Evolutionary conservation across 1,284 basidiomycete species (phyloP).

Genomic region (Fomitopsis betulina): DNA sequence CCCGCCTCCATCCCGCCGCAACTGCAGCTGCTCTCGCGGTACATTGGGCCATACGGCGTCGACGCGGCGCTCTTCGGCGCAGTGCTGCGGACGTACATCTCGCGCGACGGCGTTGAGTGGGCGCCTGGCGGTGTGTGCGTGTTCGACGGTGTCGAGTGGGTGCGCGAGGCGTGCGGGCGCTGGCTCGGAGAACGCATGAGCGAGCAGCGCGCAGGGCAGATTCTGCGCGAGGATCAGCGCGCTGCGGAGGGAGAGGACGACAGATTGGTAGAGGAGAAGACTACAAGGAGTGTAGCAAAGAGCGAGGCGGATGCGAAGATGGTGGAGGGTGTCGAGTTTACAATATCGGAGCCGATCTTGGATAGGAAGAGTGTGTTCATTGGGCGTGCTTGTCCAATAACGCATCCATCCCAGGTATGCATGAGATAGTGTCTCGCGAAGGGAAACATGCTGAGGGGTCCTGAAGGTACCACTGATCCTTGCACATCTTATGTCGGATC

Average conservation of each 20-base stretch:
- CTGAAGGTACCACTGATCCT: conserved; percentile 69
- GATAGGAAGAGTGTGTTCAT: conserved; percentile 84
- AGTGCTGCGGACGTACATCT: conserved; percentile 80
- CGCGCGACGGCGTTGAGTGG: conserved; percentile 72
- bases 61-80: conserved; percentile 72
- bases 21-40: conserved; percentile 81
- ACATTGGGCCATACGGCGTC: conserved; percentile 77
- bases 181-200: conserved; percentile 73
- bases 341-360: conserved; percentile 70
- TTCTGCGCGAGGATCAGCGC: conserved; percentile 53
- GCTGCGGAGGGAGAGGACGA: conserved; percentile 16
- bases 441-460: not conserved
- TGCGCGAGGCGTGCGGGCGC: conserved; percentile 57
- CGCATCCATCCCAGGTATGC: conserved; percentile 70
- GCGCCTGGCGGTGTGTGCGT: conserved; percentile 72
- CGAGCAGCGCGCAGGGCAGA: conserved; percentile 50
- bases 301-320: conserved; percentile 29
- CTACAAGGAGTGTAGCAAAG: not conserved
- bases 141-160: conserved; percentile 83
- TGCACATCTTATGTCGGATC: conserved; percentile 68
- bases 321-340: conserved; percentile 59
- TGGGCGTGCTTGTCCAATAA: conserved; percentile 77
- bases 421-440: not conserved
- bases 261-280: conserved; percentile 1
- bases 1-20: conserved; percentile 72